Base-by-base conservation (phyloP, 169 alveolate species). In the Cyclospora cayetanensis region DNA sequence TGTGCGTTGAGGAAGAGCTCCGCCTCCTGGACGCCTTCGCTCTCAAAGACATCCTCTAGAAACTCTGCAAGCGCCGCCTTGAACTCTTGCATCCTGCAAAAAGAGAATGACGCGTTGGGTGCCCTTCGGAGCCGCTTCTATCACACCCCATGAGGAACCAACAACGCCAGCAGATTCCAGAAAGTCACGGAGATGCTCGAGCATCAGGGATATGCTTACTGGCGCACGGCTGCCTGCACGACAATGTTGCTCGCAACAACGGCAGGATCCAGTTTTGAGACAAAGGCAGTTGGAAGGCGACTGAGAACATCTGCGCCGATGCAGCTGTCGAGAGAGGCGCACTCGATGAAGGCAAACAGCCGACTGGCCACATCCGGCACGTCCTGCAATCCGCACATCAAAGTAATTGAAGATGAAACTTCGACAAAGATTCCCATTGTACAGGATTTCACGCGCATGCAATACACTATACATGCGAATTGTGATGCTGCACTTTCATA, bases 311-410 rank as follows among this genome's bases (percentile, higher is more conserved):
- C 77, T n/a, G 74, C 89, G 35, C 80, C 93, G 60, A 89, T 46
- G 89, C 93, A 89, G 68, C 82, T 68, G 89, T 89, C 93, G 25
- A 76, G 90, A 29, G 35, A 25, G n/a, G 93, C 93, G 77, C 93
- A 89, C 9, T 89, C 93, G 11, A 89, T 39, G 65, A 89, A 89
- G n/a, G 77, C 63, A 34, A 66, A 72, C 68, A 89, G 43, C 29
- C 89, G 89, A 37, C 80, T 79, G 25, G 93, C 86, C 35, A 41
- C 85, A 52, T 27, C 77, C 7, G 86, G 93, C 34, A 46, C 70
- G 34, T 89, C 93, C 93, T 89, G 88, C 29, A 74, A n/a, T n/a
- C n/a, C n/a, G n/a, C n/a, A n/a, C n/a, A n/a, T 53, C n/a, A 53
- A 53, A 22, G n/a, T 53, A 53, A 22, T 22, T 53, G n/a, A 53